A percentile compares a stretch with the other conserved stretches of the same genome.
Conservation (phyloP, 2,329 filamentous ascomycete species). For the Allantophomopsis cytisporea region DNA sequence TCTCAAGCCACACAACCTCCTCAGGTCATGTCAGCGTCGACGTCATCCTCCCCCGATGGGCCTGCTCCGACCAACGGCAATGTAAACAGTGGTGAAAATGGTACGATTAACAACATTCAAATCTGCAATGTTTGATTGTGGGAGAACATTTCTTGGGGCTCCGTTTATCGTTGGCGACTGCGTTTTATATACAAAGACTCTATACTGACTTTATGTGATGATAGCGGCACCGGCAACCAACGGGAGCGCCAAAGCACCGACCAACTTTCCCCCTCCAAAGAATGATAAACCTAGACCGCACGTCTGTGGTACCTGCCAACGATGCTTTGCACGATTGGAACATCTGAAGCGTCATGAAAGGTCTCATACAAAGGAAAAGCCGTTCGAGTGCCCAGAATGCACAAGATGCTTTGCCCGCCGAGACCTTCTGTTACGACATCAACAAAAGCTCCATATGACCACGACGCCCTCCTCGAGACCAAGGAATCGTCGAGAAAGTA, state of each 20-base stretch:
- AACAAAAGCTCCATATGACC: constrained; percentile 96
- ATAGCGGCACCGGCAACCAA: constrained; percentile 1
- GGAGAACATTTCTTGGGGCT: neutral
- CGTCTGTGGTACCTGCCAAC: constrained; percentile 78
- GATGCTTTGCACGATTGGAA: constrained; percentile 88
- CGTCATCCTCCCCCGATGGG: too few species aligned
- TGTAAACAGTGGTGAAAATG: too few species aligned
- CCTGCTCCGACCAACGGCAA: too few species aligned
- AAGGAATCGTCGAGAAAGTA: constrained; percentile 79
- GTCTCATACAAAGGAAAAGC: constrained; percentile 96
- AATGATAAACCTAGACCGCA: constrained; percentile 96
- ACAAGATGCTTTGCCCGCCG: constrained; percentile 87
- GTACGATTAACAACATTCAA: too few species aligned
- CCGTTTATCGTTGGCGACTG: too few species aligned
- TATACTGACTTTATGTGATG: constrained; percentile 1
- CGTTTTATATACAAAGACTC: neutral
- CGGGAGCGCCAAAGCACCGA: constrained; percentile 11
- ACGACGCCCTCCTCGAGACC: constrained; percentile 78
- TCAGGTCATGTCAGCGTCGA: too few species aligned
- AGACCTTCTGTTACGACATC: constrained; percentile 83
- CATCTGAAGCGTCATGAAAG: constrained; percentile 95
- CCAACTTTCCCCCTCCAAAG: constrained; percentile 62
- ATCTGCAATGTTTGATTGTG: too few species aligned
- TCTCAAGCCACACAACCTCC: too few species aligned
- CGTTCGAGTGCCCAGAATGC: constrained; percentile 94